Base-by-base conservation (phyloP, 2,329 filamentous ascomycete species). In the Phialophora tarda region DNA sequence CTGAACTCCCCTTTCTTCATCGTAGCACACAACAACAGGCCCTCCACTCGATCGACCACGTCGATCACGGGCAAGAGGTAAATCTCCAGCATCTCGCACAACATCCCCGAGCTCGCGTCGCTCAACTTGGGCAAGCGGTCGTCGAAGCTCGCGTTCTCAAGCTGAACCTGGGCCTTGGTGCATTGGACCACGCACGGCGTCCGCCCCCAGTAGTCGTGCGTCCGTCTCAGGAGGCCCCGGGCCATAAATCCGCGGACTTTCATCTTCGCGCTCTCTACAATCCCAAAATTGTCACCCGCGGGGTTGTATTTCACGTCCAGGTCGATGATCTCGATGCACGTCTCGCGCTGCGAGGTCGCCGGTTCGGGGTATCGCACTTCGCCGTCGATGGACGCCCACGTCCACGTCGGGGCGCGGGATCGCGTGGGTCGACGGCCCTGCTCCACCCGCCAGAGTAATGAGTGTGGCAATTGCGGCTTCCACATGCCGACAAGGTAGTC, bases 231-330 rank as follows among this genome's bases (percentile, higher is more conserved):
- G 7, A 69, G 59, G 7, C 71, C 71, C 12, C 71, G 59, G 2
- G 70, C 70, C 71, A 73, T 68, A 66, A 73, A 73, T 17, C 71
- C 71, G 21, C 70, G 67, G 21, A 73, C 70, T 55, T 71, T 67
- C 53, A 73, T 63, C 28, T 28, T 54, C 38, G 64, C 70, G 21
- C 34, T 10, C 30, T 71, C 67, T 8, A 70, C 69, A 24, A 71
- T 60, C 8, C 71, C 71, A 44, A 73, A 68, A 47, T 69, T 64
- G 64, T 71, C 64, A 23, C 38, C 32, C 14, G 50, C n/a, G 2
- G 66, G 59, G n/a, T 67, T 70, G 48, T 70, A 68, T 38, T 59
- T 64, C 50, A 73, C 63, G 32, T 64, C 54, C 24, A 68, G 30
- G 11, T 72, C 67, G 50, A 73, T 70, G 17, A 73, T 61, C 58